phyloP scores from a whole-genome alignment of 2,329 filamentous ascomycete species.

The Aspergillus fijiensis region DNA sequence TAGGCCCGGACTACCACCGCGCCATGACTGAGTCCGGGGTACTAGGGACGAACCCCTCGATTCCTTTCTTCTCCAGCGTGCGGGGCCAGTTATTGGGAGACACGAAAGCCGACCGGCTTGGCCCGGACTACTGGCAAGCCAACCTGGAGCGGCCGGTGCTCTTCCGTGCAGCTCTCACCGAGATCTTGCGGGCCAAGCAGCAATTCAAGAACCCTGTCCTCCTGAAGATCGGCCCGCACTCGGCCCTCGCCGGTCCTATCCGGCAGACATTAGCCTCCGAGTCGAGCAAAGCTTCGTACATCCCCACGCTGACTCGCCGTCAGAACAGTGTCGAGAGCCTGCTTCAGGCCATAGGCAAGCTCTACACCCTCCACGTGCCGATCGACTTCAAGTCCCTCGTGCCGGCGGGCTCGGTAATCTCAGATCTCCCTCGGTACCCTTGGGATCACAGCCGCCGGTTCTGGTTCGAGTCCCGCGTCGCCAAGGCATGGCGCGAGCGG shows the following conservation, averaged over 20 bases:
- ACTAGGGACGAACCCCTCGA: not conserved
- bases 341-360: not conserved
- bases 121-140: slow-evolving; percentile 21
- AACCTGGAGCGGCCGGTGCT: slow-evolving; percentile 23
- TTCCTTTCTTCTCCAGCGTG: slow-evolving; percentile 18
- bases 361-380: not conserved
- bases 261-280: not conserved
- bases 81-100: not conserved
- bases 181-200: not conserved
- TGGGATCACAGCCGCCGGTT: too few relatives aligned
- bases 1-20: slow-evolving; percentile 8
- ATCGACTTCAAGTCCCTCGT: not conserved
- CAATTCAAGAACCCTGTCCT: slow-evolving; percentile 13
- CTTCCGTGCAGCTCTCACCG: slow-evolving; percentile 16
- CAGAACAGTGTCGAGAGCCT: not conserved
- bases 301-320: not conserved
- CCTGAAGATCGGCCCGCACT: slow-evolving; percentile 40
- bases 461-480: too few relatives aligned
- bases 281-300: not conserved
- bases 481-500: too few relatives aligned
- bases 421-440: too few relatives aligned
- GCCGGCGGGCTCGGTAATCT: not conserved
- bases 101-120: not conserved
- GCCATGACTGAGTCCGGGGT: not conserved
- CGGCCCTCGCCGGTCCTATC: slow-evolving; percentile 34